These are phyloP conservation scores for Gnetum montanum DNA, from an alignment of 75 land plant species.

Conservation along the genomic window DNA sequence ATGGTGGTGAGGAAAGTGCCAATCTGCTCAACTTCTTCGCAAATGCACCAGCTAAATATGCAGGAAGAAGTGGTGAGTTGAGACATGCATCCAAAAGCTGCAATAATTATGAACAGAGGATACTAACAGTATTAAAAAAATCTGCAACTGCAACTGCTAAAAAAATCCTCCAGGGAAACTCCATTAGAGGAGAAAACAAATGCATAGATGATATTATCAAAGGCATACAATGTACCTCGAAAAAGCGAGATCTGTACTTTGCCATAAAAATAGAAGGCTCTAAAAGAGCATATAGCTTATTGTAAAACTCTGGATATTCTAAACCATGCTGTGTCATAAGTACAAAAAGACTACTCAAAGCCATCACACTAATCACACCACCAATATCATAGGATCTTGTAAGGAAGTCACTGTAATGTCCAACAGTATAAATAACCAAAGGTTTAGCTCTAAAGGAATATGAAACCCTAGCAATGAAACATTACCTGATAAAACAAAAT, in stretches of 20 bases:
- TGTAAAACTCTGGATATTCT: slow-evolving; percentile 90
- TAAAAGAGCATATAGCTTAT: slow-evolving; percentile 85
- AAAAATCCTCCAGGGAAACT: too few species aligned
- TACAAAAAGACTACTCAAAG: slow-evolving; percentile 80
- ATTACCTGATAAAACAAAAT: background rate
- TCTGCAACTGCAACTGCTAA: too few species aligned
- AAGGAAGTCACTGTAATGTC: slow-evolving; percentile 75
- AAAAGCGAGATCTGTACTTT: slow-evolving; percentile 82
- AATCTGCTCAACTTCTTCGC: slow-evolving; percentile 88
- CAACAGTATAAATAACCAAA: background rate
- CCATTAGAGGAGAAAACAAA: too few species aligned
- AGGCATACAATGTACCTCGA: slow-evolving; percentile 59
- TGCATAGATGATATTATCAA: background rate
- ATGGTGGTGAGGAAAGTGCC: slow-evolving; percentile 66
- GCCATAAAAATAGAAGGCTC: slow-evolving; percentile 83
- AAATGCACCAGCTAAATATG: slow-evolving; percentile 97
- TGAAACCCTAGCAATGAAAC: background rate
- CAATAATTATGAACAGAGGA: slow-evolving; percentile 9
- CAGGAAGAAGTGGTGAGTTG: slow-evolving; percentile 85
- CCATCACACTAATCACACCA: slow-evolving; percentile 93
- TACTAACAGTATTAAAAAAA: too few species aligned
- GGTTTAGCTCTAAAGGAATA: slow-evolving; percentile 2
- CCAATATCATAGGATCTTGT: slow-evolving; percentile 92
- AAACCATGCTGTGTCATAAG: slow-evolving; percentile 91
- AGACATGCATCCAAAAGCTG: slow-evolving; percentile 91